Base-by-base conservation (phyloP, 1,284 basidiomycete species). In the Pseudomicrostroma phylloplanum region DNA sequence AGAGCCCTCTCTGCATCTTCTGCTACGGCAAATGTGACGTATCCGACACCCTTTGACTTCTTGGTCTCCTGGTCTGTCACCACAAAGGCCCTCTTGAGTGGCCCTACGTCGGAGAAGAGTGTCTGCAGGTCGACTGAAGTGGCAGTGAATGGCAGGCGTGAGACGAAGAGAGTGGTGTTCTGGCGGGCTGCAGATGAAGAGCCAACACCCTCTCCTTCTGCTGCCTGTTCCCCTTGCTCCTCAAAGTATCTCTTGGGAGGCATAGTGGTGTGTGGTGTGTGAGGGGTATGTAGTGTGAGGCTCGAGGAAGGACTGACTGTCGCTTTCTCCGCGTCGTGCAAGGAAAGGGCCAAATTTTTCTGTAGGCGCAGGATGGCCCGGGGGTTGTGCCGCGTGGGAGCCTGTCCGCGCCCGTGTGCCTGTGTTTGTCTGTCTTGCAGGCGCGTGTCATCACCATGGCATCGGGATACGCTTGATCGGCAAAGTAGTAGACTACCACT, bases 21-120 rank as follows among this genome's bases (percentile, higher is more conserved):
- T 60, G 84, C 85, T 66, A 92, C 84, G 1, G 92, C 87, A 80
- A 93, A 98, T 0, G 91, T 89, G 64, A 97, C 91, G 80, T 97
- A 98, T 65, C 94, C 94, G n/a, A 97, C 92, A 70, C 94, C 96
- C 79, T 96, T 96, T 3, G 91, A 93, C 36, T 87, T 84, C 43
- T 89, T 88, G 0, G 88, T 86, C 41, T 64, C 87, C 55, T 85
- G 85, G 66, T 91, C 88, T 3, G 87, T 86, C 12, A 97, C 94
- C 1, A 99, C 87, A 77, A 99, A 98, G 0, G 92, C 94, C 42
- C 90, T 88, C 55, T 92, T 86, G 21, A 98, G 88, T 12, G 94
- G 96, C 1, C 92, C 96, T 66, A 96, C 86, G 78, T 93, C 91
- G 15, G 93, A 96, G 82, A 97, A 96, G 56, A 93, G 85, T 0